These are phyloP conservation scores for Podospora didyma DNA, from an alignment of 495 filamentous ascomycete species.

Conservation along the genomic window DNA sequence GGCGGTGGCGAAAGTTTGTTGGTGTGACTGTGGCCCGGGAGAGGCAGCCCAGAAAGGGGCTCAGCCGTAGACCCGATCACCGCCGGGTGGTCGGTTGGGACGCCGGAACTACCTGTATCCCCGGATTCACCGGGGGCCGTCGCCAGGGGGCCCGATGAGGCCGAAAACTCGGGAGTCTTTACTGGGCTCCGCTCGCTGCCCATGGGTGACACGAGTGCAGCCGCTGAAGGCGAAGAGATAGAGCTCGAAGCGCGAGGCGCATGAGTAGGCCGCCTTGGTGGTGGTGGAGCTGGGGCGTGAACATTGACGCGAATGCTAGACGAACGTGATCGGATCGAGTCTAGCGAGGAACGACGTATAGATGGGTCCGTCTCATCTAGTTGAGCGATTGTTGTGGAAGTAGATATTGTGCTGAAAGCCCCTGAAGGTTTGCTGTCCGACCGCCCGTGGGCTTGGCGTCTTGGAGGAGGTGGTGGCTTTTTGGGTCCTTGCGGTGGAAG, in stretches of 20 bases:
- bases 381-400: conserved; percentile 12
- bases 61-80: not conserved
- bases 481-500: conserved; percentile 18
- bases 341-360: conserved; percentile 37
- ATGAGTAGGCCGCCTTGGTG: conserved; percentile 38
- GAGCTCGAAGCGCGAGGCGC: conserved; percentile 23
- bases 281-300: conserved; percentile 39
- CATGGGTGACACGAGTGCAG: conserved; percentile 8
- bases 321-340: conserved; percentile 39
- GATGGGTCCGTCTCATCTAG: conserved; percentile 28
- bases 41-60: not conserved
- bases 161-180: conserved; percentile 4
- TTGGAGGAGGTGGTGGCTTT: conserved; percentile 46
- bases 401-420: conserved; percentile 6
- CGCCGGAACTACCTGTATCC: not conserved
- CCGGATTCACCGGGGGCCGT: not conserved
- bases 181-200: conserved; percentile 10
- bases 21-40: not conserved
- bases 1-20: conserved; percentile 38
- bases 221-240: conserved; percentile 9
- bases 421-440: conserved; percentile 34
- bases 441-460: conserved; percentile 39
- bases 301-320: conserved; percentile 34
- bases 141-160: not conserved
- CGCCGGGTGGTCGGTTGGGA: not conserved